These are phyloP conservation scores for Xerophyta viscosa DNA, from an alignment of 106 monocot genomes.

Conservation along the genomic window DNA sequence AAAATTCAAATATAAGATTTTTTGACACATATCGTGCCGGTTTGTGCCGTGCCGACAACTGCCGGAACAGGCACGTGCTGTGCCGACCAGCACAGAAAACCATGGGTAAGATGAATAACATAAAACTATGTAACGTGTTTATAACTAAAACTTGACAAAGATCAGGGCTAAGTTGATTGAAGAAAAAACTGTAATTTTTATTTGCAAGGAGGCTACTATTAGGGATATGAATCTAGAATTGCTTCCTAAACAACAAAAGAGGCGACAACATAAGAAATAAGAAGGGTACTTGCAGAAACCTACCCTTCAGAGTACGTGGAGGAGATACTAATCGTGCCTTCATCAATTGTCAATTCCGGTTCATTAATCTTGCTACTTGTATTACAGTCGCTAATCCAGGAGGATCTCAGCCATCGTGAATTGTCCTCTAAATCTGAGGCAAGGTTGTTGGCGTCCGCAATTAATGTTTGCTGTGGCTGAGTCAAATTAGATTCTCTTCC, in stretches of 20 bases:
- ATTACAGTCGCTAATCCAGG: slow-evolving; percentile 22
- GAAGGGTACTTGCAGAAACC: neutral
- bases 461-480: slow-evolving; percentile 22
- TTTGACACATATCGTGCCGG: too few species aligned
- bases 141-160: too few species aligned
- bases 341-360: slow-evolving; percentile 63
- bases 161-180: too few species aligned
- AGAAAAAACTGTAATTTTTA: too few species aligned
- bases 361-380: slow-evolving; percentile 29
- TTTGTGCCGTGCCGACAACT: too few species aligned
- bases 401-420: slow-evolving; percentile 45
- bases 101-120: too few species aligned
- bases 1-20: too few species aligned
- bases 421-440: slow-evolving; percentile 25
- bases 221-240: neutral
- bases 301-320: slow-evolving; percentile 79
- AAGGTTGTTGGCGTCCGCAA: slow-evolving; percentile 30
- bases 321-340: slow-evolving; percentile 70
- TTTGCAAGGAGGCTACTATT: neutral
- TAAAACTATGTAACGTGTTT: too few species aligned
- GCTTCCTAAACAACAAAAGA: too few species aligned
- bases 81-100: too few species aligned
- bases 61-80: too few species aligned
- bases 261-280: too few species aligned
- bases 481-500: slow-evolving; percentile 16